A percentile compares a stretch with the other conserved stretches of the same genome.
Conservation (phyloP, 2,329 filamentous ascomycete species). For the Neurospora crassa region DNA sequence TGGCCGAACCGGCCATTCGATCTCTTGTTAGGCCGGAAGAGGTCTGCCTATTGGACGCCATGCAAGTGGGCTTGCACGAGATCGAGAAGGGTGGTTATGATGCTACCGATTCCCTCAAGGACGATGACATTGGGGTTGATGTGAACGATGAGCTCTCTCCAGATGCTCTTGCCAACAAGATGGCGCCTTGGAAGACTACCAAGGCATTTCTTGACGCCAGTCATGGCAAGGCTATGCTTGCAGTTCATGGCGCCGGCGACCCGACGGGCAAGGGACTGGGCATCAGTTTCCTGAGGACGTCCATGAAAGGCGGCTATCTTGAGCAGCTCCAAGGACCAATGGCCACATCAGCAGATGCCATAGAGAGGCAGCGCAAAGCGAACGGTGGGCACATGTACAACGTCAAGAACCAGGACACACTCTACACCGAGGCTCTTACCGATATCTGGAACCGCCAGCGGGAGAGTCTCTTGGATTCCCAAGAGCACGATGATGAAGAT, state of each 20-base stretch:
- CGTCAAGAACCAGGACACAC: constrained; percentile 83
- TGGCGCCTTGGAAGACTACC: constrained; percentile 93
- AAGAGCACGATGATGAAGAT: constrained; percentile 57
- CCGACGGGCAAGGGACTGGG: constrained; percentile 88
- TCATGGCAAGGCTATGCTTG: constrained; percentile 92
- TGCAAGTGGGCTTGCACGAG: constrained; percentile 90
- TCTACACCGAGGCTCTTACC: constrained; percentile 84
- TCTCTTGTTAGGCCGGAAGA: constrained; percentile 92
- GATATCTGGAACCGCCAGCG: constrained; percentile 90
- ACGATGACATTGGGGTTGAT: constrained; percentile 53
- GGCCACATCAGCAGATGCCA: constrained; percentile 68
- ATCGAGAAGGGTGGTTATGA: constrained; percentile 86
- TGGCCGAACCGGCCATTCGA: constrained; percentile 72
- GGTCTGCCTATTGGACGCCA: constrained; percentile 86
- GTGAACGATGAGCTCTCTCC: constrained; percentile 50
- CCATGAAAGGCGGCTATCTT: constrained; percentile 95
- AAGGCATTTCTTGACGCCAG: constrained; percentile 95
- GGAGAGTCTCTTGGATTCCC: constrained; percentile 61
- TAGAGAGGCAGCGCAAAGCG: constrained; percentile 76
- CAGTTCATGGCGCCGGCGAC: constrained; percentile 88
- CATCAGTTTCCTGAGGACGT: constrained; percentile 95
- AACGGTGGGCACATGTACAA: constrained; percentile 97
- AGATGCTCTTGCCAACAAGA: constrained; percentile 73
- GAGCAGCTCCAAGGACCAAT: constrained; percentile 62
- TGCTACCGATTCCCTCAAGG: constrained; percentile 49